These are phyloP conservation scores for Fusarium agapanthi DNA, from an alignment of 2,329 filamentous ascomycete species.

Conservation along the genomic window DNA sequence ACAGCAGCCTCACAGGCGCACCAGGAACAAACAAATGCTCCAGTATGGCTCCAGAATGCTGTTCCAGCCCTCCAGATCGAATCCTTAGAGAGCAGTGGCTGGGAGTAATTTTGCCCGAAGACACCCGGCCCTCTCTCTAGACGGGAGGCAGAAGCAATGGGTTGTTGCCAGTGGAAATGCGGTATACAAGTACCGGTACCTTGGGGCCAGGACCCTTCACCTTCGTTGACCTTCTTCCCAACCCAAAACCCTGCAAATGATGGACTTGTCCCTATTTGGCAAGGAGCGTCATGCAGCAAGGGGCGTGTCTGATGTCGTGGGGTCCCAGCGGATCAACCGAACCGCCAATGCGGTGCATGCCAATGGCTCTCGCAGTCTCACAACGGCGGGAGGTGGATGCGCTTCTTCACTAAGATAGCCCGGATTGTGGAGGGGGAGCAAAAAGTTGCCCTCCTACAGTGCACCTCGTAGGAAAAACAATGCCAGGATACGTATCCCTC, in stretches of 20 bases:
- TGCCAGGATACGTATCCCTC: slow-evolving; percentile 43
- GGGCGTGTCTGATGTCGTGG: slow-evolving; percentile 39
- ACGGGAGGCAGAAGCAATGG: background rate
- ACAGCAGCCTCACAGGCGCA: slow-evolving; percentile 39
- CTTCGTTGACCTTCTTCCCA: slow-evolving; percentile 33
- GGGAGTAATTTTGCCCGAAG: slow-evolving; percentile 34
- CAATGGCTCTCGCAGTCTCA: slow-evolving; percentile 39
- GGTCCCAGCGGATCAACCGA: slow-evolving; percentile 42
- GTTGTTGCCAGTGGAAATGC: background rate
- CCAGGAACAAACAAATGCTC: slow-evolving; percentile 14
- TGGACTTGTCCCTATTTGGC: slow-evolving; percentile 24
- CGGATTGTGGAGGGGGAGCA: slow-evolving; percentile 37
- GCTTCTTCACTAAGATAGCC: slow-evolving; percentile 36
- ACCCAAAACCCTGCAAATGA: slow-evolving; percentile 33
- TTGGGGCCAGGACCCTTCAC: slow-evolving; percentile 28
- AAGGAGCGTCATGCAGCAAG: slow-evolving; percentile 35
- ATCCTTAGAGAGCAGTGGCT: slow-evolving; percentile 5
- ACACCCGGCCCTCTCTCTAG: slow-evolving; percentile 34
- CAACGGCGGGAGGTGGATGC: slow-evolving; percentile 34
- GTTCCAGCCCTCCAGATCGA: slow-evolving; percentile 28
- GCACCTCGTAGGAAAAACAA: slow-evolving; percentile 18
- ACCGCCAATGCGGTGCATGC: slow-evolving; percentile 42
- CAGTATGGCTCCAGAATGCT: slow-evolving; percentile 5
- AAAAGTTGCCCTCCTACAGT: slow-evolving; percentile 22
- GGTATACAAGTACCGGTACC: slow-evolving; percentile 36